phyloP scores from a whole-genome alignment of 305 asterid genomes.

The Solanum hybrid region DNA sequence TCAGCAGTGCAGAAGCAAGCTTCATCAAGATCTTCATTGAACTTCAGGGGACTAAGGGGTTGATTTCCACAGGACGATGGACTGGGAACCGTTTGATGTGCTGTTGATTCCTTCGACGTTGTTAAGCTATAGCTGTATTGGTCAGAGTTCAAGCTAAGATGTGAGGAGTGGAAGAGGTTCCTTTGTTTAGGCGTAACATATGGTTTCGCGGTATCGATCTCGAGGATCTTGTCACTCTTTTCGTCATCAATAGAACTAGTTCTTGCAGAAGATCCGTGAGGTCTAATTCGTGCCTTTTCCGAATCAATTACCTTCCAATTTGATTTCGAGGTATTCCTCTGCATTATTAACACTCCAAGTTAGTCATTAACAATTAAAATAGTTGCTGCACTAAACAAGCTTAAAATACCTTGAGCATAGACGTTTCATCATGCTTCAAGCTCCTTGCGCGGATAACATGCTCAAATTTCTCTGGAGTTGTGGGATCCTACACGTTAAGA shows the following conservation, averaged over 20 bases:
- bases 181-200: constrained; percentile 22
- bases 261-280: constrained; percentile 14
- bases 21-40: constrained; percentile 28
- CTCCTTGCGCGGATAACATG: constrained; percentile 27
- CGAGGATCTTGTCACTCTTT: constrained; percentile 46
- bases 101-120: constrained; percentile 48
- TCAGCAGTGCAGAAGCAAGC: constrained; percentile 43
- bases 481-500: constrained; percentile 51
- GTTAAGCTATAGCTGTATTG: constrained; percentile 51
- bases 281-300: constrained; percentile 21
- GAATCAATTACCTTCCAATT: constrained; percentile 18
- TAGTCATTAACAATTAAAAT: background rate
- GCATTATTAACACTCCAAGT: constrained; percentile 2
- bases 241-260: constrained; percentile 24
- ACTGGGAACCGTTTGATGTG: constrained; percentile 33
- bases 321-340: constrained; percentile 48
- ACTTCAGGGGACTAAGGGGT: constrained; percentile 36
- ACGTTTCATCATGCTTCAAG: constrained; percentile 34
- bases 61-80: constrained; percentile 51
- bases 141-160: constrained; percentile 46
- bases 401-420: constrained; percentile 45
- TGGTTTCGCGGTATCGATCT: constrained; percentile 39
- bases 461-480: constrained; percentile 71
- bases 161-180: constrained; percentile 48
- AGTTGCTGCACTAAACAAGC: no score